A percentile compares a stretch with the other conserved stretches of the same genome.
These are phyloP conservation scores for Fusarium verrucosum DNA, from an alignment of 2,329 filamentous ascomycete species.

Conservation along the genomic window DNA sequence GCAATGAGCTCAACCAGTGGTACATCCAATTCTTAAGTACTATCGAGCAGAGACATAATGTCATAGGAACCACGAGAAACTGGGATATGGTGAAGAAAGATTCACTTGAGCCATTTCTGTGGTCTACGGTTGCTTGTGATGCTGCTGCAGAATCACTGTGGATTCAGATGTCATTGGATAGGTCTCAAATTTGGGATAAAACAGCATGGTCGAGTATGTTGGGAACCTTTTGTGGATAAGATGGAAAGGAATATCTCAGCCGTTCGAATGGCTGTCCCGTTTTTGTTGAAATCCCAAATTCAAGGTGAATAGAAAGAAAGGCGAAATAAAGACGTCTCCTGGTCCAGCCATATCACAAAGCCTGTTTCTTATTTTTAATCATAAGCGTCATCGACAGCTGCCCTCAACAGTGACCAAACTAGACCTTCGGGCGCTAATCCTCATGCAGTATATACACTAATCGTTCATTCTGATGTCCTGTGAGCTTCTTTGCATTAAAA, in stretches of 20 bases:
- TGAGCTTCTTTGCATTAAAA: no score
- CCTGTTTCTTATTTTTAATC: background rate
- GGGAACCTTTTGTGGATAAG: slow-evolving; percentile 3
- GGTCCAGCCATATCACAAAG: background rate
- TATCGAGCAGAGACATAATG: background rate
- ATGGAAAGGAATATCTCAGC: background rate
- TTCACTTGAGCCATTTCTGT: background rate
- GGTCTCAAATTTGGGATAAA: background rate
- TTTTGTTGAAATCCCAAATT: no score
- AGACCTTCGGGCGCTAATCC: background rate
- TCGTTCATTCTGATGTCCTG: no score
- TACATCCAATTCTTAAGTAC: background rate
- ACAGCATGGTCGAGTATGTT: background rate
- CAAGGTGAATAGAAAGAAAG: no score
- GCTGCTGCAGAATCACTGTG: background rate
- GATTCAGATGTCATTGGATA: background rate
- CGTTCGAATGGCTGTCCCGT: background rate
- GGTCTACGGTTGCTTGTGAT: background rate
- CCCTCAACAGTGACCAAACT: background rate
- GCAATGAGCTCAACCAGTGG: background rate
- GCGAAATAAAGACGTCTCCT: background rate
- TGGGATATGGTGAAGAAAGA: background rate
- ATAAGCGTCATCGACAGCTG: background rate
- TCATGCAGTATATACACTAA: background rate
- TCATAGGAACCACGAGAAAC: rapidly evolving